phyloP scores from a whole-genome alignment of 129 eudicot genomes.

The Arctium minus region DNA sequence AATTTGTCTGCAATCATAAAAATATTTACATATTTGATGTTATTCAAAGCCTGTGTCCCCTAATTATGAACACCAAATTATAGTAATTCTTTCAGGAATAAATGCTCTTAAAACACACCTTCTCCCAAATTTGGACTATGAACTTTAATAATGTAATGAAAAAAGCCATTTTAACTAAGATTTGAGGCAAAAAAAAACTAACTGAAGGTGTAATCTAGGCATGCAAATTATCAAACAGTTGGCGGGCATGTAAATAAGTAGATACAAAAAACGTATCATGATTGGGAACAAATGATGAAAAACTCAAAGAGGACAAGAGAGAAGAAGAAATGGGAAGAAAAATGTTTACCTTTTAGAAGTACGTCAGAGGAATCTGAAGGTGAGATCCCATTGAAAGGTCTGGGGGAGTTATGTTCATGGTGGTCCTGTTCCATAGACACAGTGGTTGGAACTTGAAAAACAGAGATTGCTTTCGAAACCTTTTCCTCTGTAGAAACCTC shows the following conservation, averaged over 20 bases:
- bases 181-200: background rate
- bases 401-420: slow-evolving; percentile 22
- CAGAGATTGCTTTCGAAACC: slow-evolving; percentile 33
- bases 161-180: background rate
- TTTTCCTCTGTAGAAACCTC: slow-evolving; percentile 44
- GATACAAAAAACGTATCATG: background rate
- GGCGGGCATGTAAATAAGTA: background rate
- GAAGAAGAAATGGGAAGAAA: background rate
- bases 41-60: background rate
- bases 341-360: slow-evolving; percentile 55
- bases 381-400: slow-evolving; percentile 34
- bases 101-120: background rate
- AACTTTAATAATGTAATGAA: background rate
- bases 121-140: background rate
- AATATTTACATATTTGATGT: background rate
- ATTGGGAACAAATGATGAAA: slow-evolving; percentile 9
- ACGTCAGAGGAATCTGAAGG: slow-evolving; percentile 41
- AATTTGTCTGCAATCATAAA: slow-evolving; percentile 53
- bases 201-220: background rate
- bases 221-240: background rate
- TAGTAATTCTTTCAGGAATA: background rate
- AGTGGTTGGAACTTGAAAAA: slow-evolving; percentile 24
- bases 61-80: background rate
- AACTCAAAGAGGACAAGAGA: background rate
- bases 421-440: slow-evolving; percentile 25